Base-by-base conservation (phyloP, 305 asterid species). In the Solanum hybrid region DNA sequence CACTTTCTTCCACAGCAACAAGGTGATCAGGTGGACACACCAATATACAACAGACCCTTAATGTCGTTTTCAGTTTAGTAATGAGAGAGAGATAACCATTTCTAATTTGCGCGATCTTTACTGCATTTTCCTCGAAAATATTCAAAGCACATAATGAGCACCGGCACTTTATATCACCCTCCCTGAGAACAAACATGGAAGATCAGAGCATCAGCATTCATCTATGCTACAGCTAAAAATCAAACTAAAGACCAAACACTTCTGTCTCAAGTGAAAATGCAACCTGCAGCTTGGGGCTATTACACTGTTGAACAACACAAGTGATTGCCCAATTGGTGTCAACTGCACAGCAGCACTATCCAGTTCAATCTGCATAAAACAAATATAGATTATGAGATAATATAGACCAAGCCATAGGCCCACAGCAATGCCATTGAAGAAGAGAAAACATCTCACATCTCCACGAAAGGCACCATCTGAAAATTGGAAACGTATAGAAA, bases 231-330 rank as follows among this genome's bases (percentile, higher is more conserved):
- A 83, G 35, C 61, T 86, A 46, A 37, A 90, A 64, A 73, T 81
- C 90, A 28, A 71, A 86, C 8, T 40, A 91, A 92, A 86, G 57
- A 85, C 88, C 78, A 61, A 85, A 61, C 57, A 86, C 78, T 61
- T 86, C 39, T 86, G 77, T 86, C 87, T 39, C 57, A 61, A 34
- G 78, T 33, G 57, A 28, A 77, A 75, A 89, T 61, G 71, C 39
- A 93, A 97, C 99, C 99, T 94, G 93, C 99, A 96, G 91, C 90
- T 92, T 90, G 99, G 98, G 86, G 94, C 93, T 92, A 80, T 96
- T 61, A 96, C 91, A 92, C 92, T 93, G 94, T 94, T 95, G 83
- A 93, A 91, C 90, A 97, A 89, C 91, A 97, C 96, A 90, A 97
- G 95, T 57, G 92, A 95, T 64, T 93, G 93, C 46, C 95, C 97